Evolutionary conservation across 2,329 filamentous ascomycete genomes (phyloP), one percentile per base, ranked within the genome.

Genomic region (Keithomyces neogunnii): DNA sequence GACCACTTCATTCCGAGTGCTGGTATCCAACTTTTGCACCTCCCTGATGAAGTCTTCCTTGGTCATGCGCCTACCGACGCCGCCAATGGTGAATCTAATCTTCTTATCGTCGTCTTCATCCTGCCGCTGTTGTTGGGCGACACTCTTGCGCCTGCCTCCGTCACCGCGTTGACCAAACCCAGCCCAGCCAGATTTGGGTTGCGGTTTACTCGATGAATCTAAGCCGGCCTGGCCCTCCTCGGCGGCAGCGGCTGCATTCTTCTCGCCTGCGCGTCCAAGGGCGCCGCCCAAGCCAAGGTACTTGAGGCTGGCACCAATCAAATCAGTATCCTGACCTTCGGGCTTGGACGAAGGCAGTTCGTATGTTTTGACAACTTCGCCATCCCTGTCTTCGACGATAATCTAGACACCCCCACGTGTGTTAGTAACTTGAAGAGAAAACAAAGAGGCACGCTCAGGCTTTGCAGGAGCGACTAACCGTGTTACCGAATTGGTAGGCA

Each of bases 401-500:
- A 95, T 89, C 72, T 88, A 19, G 72, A 64, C 39, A 51, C 10
- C 9, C 5, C 3, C n/a, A 9, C 7, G 2, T 42, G 4, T 39
- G 36, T 19, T 26, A 44, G 39, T 8, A 43, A 31, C 26, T 4
- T 36, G 26, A 28, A 5, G 7, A 32, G 1, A 26, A 47, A 47
- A 3, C 32, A 6, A 32, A 1, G 8, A 1, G 4, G 35, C 5
- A 19, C 43, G 35, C 28, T 43, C 19, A 42, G 26, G 31, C 9
- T 30, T 31, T n/a, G n/a, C 2, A 39, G 30, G 4, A 5, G 11
- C 13, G 3, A 45, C 66, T 66, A 73, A 83, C 81, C 43, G 79
- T 91, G 63, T 89, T 91, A 56, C 89, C 89, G 62, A 89, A 92
- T 58, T 91, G 88, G 63, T 91, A 95, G 4, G 88, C 88, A 46